Base-by-base conservation (phyloP, 2,329 filamentous ascomycete species). In the Endoconidiophora polonica region DNA sequence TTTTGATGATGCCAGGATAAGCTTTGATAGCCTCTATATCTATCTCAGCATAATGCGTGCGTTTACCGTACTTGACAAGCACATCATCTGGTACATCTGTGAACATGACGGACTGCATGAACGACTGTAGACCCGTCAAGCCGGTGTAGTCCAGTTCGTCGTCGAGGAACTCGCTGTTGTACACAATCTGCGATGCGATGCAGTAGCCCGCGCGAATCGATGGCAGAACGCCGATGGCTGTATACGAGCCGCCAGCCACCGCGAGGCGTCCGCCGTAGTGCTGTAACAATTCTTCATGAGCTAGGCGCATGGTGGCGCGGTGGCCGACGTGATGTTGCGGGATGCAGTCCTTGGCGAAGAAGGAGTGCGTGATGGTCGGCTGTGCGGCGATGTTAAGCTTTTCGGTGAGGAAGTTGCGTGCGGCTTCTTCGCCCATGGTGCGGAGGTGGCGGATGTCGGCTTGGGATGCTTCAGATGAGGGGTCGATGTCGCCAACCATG, bases 301-400 rank as follows among this genome's bases (percentile, higher is more conserved):
- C 74, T 2, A 62, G 60, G 20, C 64, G 65, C 68, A 93, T 76
- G 53, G 75, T 72, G 6, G 68, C 63, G 23, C 74, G 65, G 63
- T 96, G 90, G 36, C 86, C 86, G 1, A 94, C 79, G 0, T 72
- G 74, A 62, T 94, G 93, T 65, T 98, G 91, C 9, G 91, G 90
- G 56, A 98, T 91, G 60, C 87, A 94, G 54, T 91, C 72, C 53
- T 68, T 61, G 55, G 71, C 72, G 44, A 75, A 60, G 51, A 73
- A 74, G 14, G 79, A 79, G 52, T 74, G 68, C 33, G 74, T 73
- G n/a, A 78, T 68, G 16, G 70, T 68, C 0, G 83, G 79, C 23
- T 74, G 66, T 20, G 76, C 73, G 0, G 59, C 56, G 24, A 56
- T 43, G 42, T 42, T 33, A 14, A 52, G 43, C 16, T 66, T 71